Evolutionary conservation across 163 green algal genomes (phyloP), one percentile per base, ranked within the genome.

Genomic region (Coccomyxa subellipsoidea): DNA sequence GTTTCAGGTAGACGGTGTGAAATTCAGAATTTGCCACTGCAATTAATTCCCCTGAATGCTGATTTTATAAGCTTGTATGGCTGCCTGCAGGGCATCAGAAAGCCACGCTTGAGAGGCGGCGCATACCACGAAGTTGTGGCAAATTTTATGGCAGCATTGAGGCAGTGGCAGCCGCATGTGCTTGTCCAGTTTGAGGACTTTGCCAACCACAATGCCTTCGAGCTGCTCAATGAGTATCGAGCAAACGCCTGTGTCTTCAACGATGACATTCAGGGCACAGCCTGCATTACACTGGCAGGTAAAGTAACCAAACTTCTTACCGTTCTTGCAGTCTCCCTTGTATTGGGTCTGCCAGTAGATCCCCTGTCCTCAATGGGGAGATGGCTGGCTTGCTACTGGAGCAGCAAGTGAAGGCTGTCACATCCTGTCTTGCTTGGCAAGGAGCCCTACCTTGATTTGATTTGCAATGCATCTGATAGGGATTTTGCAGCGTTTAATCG

Each of bases 261-360:
- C 83, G 92, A 97, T 79, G 93, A 96, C 87, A 93, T 96, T 40
- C 88, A 96, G 77, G 84, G 85, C 78, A 97, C 93, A 9, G 92
- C 93, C 35, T 79, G 73, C 73, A 79, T 69, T 69, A 29, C 86
- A 83, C 7, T 89, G 88, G 34, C 85, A 85, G 25, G n/a, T 96
- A 39, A n/a, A n/a, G 89, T 86, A 27, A 89, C 89, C 87, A 40
- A 78, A 86, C 79, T 82, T 85, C 27, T 69, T 93, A 21, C 31
- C n/a, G n/a, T n/a, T n/a, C n/a, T n/a, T n/a, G n/a, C n/a, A n/a
- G n/a, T n/a, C n/a, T n/a, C n/a, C n/a, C n/a, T n/a, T n/a, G n/a
- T n/a, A n/a, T n/a, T n/a, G n/a, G n/a, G n/a, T n/a, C n/a, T n/a
- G n/a, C n/a, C n/a, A n/a, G 47, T 18, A 66, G 47, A 66, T 66